Base-by-base conservation (phyloP, 352 stramenopile genomes). In the Phytophthora pinifolia region DNA sequence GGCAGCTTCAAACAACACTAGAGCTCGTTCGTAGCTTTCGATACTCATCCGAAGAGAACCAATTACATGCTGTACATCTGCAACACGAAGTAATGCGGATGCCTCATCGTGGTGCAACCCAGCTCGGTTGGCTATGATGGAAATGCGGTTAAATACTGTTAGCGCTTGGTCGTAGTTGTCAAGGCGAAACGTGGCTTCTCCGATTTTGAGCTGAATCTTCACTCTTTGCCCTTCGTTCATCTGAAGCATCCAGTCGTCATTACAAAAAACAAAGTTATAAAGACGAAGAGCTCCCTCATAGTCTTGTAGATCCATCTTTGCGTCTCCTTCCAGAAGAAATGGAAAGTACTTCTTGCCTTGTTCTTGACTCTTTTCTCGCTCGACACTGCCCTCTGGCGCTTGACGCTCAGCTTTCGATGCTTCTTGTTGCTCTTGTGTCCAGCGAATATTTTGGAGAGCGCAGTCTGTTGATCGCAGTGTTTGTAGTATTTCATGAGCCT, bases 221-320 rank as follows among this genome's bases (percentile, higher is more conserved):
- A 69, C 42, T 35, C 67, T 31, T 53, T 78, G 54, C 2, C 18
- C 12, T 1, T 56, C 7, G 8, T 52, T 39, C 69, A 90, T 83
- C 12, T 67, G 43, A 9, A 77, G 51, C 9, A 67, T 52, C 67
- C 77, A 87, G 2, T 38, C 44, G 2, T 63, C n/a, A 13, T 86
- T 75, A 34, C 29, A 64, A 20, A 74, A 41, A 1, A 84, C 70
- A 39, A 66, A 17, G 1, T 78, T 55, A 53, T 83, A 90, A 10
- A 83, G 55, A 0, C 29, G 53, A 8, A 70, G 49, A 7, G 79
- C 80, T 35, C 62, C 66, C 13, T 71, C 62, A 15, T 71, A 82
- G 9, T 89, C 70, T 35, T 69, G 56, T 25, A 90, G 33, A 43
- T 79, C 63, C 69, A 87, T 75, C 35, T 78, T 83, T 12, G 77